Base-by-base conservation (phyloP, 495 filamentous ascomycete genomes). In the Penicillium bialowiezense region DNA sequence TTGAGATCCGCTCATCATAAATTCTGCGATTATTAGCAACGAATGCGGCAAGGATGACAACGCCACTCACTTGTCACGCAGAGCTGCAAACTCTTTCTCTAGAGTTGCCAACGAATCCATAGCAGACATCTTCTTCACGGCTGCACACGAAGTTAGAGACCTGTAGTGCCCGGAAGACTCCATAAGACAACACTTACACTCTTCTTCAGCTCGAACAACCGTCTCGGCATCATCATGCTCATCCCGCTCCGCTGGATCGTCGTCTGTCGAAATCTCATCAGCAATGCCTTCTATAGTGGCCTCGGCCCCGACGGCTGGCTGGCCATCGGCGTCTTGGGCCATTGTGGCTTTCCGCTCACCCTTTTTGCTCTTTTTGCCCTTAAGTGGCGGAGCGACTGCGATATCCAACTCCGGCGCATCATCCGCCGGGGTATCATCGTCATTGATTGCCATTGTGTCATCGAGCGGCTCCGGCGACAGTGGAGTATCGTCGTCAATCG, bases 1-100 rank as follows among this genome's bases (percentile, higher is more conserved):
- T 81, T 9, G 85, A 84, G 32, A 98, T 76, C 51, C 87, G 82
- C 61, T 97, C 91, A 53, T 95, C 87, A 63, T 88, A 92, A 21
- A 96, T 81, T 50, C 90, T 97, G 55, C 34, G 49, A 35, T 37
- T 23, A 33, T 69, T 23, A 60, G 56, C 33, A 59, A 36, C 7
- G 15, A 39, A 4, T 6, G 14, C 19, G 21, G 38, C 6, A 7
- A 6, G 32, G 41, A 18, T 34, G 20, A 24, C n/a, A 38, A 15
- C 34, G 33, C 53, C 7, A 29, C 84, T 71, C 69, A 96, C 91
- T 87, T 90, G 57, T 96, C 90, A 57, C 89, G 80, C 56, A 96
- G 85, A 19, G 82, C 81, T 50, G 84, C 82, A 67, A 96, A 97
- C 53, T 90, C 84, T 60, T 81, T 82, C 64, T 97, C 92, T 40